Evolutionary conservation across 306 rosid genomes (phyloP).

Genomic region (Glycine tomentella): DNA sequence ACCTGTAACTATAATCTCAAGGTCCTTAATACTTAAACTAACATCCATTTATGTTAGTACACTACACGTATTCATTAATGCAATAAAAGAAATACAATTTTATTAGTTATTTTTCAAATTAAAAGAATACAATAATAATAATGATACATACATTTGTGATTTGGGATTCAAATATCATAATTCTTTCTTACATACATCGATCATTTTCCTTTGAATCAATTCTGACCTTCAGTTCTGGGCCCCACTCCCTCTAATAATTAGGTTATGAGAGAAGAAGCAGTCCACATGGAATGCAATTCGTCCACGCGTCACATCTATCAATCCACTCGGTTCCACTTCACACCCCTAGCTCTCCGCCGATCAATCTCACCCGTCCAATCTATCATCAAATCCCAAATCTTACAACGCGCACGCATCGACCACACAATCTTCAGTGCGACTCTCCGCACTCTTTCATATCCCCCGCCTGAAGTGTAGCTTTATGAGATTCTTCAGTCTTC

Average conservation of each 20-base stretch:
- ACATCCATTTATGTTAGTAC: neutral
- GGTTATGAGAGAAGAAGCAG: constrained; percentile 47
- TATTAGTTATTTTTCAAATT: neutral
- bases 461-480: constrained; percentile 13
- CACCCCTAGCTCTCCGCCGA: neutral
- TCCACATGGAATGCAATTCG: constrained; percentile 28
- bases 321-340: neutral
- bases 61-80: neutral
- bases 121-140: neutral
- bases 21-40: neutral
- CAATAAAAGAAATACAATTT: neutral
- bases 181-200: neutral
- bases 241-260: constrained; percentile 52
- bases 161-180: too few species aligned
- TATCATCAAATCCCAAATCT: neutral
- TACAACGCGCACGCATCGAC: neutral
- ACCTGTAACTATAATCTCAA: neutral
- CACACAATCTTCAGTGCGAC: neutral
- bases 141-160: too few species aligned
- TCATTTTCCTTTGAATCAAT: constrained; percentile 27
- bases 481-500: constrained; percentile 47
- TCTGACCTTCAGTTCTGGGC: constrained; percentile 16
- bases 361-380: constrained; percentile 26
- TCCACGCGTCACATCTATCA: constrained; percentile 51
- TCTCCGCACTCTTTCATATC: neutral